Conservation (phyloP, 345 rosid genomes). For the Mallotus nudiflorus region DNA sequence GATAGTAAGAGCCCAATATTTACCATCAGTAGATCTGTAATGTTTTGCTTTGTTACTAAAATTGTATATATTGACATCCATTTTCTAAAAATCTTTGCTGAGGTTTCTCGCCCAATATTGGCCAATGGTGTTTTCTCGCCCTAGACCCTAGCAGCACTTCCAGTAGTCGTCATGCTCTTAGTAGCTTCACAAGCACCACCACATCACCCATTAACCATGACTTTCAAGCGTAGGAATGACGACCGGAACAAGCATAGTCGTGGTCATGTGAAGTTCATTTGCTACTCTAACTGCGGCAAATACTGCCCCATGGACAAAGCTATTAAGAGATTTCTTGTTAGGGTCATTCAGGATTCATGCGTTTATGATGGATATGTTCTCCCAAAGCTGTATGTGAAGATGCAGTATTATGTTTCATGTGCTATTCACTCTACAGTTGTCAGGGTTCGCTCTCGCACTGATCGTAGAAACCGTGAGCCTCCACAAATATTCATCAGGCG, state of each 20-base stretch:
- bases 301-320: constrained; percentile 97
- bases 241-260: constrained; percentile 97
- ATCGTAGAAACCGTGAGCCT: constrained; percentile 78
- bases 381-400: constrained; percentile 82
- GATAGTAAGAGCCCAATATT: too few species aligned
- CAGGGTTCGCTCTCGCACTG: constrained; percentile 78
- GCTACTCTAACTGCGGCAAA: constrained; percentile 96
- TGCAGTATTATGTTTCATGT: constrained; percentile 89
- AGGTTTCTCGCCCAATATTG: too few species aligned
- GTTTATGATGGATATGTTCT: constrained; percentile 72
- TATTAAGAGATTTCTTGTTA: constrained; percentile 77
- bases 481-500: constrained; percentile 82
- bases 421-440: constrained; percentile 98
- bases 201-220: constrained; percentile 6
- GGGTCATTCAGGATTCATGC: constrained; percentile 88
- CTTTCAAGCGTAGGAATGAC: constrained; percentile 88
- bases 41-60: too few species aligned
- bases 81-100: too few species aligned
- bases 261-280: constrained; percentile 81
- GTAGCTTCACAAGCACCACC: neutral
- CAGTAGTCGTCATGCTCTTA: neutral
- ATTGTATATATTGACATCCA: too few species aligned
- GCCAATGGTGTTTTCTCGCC: neutral
- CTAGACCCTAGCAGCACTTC: constrained; percentile 21
- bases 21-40: too few species aligned